Evolutionary conservation across 176 grass and related monocot species (phyloP), one percentile per base, ranked within the genome.

Genomic region (Eleusine indica): DNA sequence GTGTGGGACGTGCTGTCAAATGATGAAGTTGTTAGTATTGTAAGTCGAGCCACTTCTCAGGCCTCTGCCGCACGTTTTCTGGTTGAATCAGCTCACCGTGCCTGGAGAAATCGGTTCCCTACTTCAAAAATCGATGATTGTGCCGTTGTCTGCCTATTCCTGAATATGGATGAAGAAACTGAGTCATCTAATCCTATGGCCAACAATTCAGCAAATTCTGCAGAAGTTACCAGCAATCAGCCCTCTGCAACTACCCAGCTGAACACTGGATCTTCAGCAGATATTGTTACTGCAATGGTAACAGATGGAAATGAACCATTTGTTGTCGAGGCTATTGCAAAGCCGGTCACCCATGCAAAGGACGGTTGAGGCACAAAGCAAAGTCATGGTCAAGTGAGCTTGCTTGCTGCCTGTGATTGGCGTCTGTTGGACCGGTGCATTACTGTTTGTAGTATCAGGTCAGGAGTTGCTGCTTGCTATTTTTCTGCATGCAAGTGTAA

Each of bases 1-100:
- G 83, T 97, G 42, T 97, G 94, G 94, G 94, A 97, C 37, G 94
- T 91, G 44, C 80, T 97, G 12, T 94, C 92, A 68, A 94, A 97
- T 78, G 86, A 80, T 40, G 90, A 97, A 81, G 94, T 88, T 67
- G 85, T 94, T 72, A 62, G 65, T 70, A 91, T 92, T 74, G 84
- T 97, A 28, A 89, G 76, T 65, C 86, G 35, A 79, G 92, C 92
- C 5, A 80, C 77, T 38, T 87, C 89, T 61, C 85, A 73, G 28
- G 64, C 85, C 32, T 88, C 89, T 5, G 88, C 92, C 53, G 94
- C 94, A 63, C 82, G 73, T n/a, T 72, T 82, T 39, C 67, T 97
- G 43, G 88, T 92, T 0, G 88, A 94, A 58, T 88, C 89, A 48
- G 94, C 94, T 71, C 73, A 90, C 18, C 85, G 76, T 43, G 86